These are phyloP conservation scores for Achaetomiella virescens DNA, from an alignment of 495 filamentous ascomycete genomes.

Conservation along the genomic window DNA sequence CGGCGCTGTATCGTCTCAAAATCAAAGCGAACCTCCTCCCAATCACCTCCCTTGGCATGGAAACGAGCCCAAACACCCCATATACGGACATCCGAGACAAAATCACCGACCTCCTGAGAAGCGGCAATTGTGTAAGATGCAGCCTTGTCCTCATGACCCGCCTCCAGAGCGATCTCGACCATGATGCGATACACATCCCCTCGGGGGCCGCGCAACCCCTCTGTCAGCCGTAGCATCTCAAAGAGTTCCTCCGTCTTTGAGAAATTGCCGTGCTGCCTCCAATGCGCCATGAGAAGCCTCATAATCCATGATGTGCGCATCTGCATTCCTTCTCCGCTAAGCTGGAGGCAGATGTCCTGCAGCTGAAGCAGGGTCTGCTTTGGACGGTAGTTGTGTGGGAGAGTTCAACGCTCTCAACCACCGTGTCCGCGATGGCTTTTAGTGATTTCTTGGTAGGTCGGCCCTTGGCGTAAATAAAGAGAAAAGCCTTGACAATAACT, in stretches of 20 bases:
- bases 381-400: slow-evolving; percentile 22
- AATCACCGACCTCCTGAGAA: slow-evolving; percentile 9
- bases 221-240: slow-evolving; percentile 14
- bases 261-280: slow-evolving; percentile 24
- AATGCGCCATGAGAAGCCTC: slow-evolving; percentile 27
- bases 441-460: slow-evolving; percentile 16
- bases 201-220: slow-evolving; percentile 19
- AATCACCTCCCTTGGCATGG: slow-evolving; percentile 40
- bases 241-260: slow-evolving; percentile 24
- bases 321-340: not conserved
- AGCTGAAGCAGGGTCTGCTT: slow-evolving; percentile 24
- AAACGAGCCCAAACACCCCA: slow-evolving; percentile 35
- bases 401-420: slow-evolving; percentile 26
- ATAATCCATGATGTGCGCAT: slow-evolving; percentile 31
- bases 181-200: slow-evolving; percentile 31
- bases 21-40: slow-evolving; percentile 34
- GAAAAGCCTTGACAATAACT: slow-evolving; percentile 23
- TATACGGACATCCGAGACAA: slow-evolving; percentile 24
- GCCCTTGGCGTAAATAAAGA: slow-evolving; percentile 24
- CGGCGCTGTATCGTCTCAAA: slow-evolving; percentile 31
- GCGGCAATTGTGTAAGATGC: slow-evolving; percentile 21
- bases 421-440: slow-evolving; percentile 19
- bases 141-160: slow-evolving; percentile 27
- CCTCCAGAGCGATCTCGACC: slow-evolving; percentile 36
- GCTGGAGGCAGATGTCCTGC: slow-evolving; percentile 15